phyloP scores from a whole-genome alignment of 108 stramenopile species.

The Fistulifera pelliculosa region DNA sequence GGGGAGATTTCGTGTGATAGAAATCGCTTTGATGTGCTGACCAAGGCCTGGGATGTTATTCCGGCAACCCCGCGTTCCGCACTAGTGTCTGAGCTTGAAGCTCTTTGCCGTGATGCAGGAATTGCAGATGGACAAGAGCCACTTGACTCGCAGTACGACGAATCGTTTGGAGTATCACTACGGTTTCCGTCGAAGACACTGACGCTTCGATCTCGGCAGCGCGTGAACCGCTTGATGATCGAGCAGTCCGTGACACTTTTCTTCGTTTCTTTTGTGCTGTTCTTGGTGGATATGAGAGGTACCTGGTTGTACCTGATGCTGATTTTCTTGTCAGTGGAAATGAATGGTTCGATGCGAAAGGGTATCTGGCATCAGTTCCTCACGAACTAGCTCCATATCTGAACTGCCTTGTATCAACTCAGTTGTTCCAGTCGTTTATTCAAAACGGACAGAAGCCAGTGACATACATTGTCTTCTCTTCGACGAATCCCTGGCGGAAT shows the following conservation, averaged over 20 bases:
- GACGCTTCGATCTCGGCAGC: not conserved
- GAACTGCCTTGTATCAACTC: constrained; percentile 50
- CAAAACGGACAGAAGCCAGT: constrained; percentile 80
- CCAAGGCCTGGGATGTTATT: constrained; percentile 63
- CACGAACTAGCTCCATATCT: constrained; percentile 48
- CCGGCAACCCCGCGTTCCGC: constrained; percentile 51
- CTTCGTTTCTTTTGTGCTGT: constrained; percentile 73
- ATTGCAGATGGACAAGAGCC: constrained; percentile 81
- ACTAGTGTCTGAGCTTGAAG: constrained; percentile 72
- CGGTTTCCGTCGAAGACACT: constrained; percentile 16
- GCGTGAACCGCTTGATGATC: constrained; percentile 65
- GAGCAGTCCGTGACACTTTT: constrained; percentile 75
- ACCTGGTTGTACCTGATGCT: constrained; percentile 75
- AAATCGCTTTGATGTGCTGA: constrained; percentile 47
- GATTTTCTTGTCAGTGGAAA: constrained; percentile 74
- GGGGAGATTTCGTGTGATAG: constrained; percentile 69
- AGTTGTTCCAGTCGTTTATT: constrained; percentile 81
- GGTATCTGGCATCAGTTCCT: constrained; percentile 54
- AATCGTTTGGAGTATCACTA: constrained; percentile 36
- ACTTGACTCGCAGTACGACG: constrained; percentile 54
- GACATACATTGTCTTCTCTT: constrained; percentile 79
- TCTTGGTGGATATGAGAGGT: constrained; percentile 77
- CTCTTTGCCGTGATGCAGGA: constrained; percentile 67
- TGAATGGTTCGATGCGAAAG: constrained; percentile 83
- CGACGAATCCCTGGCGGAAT: constrained; percentile 76